A percentile compares a stretch with the other conserved stretches of the same genome.
Evolutionary conservation across 495 filamentous ascomycete species (phyloP).

Genomic region (Aspergillus incahuasiensis): DNA sequence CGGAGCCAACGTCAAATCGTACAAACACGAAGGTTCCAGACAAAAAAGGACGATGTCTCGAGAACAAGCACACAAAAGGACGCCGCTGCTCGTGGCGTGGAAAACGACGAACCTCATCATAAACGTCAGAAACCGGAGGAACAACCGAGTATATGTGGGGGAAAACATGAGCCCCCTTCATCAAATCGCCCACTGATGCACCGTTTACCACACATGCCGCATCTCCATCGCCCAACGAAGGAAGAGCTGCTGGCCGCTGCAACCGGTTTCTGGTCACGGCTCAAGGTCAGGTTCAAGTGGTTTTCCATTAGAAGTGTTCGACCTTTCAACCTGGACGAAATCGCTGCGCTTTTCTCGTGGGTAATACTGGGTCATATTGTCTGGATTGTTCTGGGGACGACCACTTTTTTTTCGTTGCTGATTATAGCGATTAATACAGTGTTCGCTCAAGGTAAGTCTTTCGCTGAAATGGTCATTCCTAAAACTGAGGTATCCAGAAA

Average conservation of each 20-base stretch:
- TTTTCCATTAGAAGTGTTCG: constrained; percentile 89
- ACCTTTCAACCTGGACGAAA: constrained; percentile 95
- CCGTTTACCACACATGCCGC: constrained; percentile 64
- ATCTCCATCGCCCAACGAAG: constrained; percentile 80
- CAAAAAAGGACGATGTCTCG: constrained; percentile 21
- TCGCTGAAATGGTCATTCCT: neutral
- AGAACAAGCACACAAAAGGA: constrained; percentile 10
- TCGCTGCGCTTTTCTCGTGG: constrained; percentile 93
- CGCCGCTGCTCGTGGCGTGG: constrained; percentile 1
- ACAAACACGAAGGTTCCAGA: constrained; percentile 36
- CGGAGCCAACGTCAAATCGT: constrained; percentile 11
- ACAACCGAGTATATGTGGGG: constrained; percentile 6
- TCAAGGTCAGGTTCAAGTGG: constrained; percentile 95
- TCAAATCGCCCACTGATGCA: constrained; percentile 50
- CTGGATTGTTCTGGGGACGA: constrained; percentile 93
- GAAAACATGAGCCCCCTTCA: constrained; percentile 9
- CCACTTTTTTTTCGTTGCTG: constrained; percentile 89
- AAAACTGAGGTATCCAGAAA: constrained; percentile 56
- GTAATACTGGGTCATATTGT: constrained; percentile 86
- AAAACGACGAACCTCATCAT: constrained; percentile 8
- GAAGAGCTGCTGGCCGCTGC: constrained; percentile 90
- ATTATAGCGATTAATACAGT: constrained; percentile 93
- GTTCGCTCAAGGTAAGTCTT: constrained; percentile 75
- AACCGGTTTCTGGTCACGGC: constrained; percentile 85
- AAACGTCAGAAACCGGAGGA: neutral